Conservation (phyloP, 495 filamentous ascomycete species). For the Aspergillus sparsus region DNA sequence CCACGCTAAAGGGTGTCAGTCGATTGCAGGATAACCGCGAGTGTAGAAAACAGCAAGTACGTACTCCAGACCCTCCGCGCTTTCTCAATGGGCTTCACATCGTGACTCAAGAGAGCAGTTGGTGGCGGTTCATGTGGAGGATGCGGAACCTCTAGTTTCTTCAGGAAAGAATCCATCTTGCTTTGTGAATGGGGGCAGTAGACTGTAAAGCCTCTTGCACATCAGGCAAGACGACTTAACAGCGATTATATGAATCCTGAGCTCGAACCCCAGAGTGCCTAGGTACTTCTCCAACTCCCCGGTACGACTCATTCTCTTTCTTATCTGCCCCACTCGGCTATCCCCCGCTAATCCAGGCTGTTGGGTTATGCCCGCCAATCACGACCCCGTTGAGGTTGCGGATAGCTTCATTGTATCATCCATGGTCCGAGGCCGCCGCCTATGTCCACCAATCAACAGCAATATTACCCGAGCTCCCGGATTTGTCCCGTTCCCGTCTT, state of each 20-base stretch:
- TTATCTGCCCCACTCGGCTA: background rate
- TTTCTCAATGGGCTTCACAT: background rate
- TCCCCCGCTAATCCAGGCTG: background rate
- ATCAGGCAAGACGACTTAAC: background rate
- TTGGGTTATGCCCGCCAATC: background rate
- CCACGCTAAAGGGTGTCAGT: background rate
- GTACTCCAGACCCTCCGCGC: background rate
- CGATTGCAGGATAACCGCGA: background rate
- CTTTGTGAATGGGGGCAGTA: background rate
- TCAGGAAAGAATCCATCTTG: background rate
- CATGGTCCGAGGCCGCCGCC: background rate
- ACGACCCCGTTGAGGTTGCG: background rate
- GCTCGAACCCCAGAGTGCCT: background rate
- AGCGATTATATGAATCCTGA: background rate
- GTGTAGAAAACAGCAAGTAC: background rate
- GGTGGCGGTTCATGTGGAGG: background rate
- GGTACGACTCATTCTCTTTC: background rate
- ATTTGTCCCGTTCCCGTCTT: background rate
- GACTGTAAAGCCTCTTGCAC: too few relatives aligned
- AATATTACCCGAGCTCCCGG: background rate
- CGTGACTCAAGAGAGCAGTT: constrained; percentile 1
- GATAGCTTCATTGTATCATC: background rate
- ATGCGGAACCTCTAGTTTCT: background rate
- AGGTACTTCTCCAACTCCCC: background rate
- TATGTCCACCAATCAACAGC: background rate